Evolutionary conservation across 257 asterid genomes (phyloP).

Genomic region (Leptodermis oblonga): DNA sequence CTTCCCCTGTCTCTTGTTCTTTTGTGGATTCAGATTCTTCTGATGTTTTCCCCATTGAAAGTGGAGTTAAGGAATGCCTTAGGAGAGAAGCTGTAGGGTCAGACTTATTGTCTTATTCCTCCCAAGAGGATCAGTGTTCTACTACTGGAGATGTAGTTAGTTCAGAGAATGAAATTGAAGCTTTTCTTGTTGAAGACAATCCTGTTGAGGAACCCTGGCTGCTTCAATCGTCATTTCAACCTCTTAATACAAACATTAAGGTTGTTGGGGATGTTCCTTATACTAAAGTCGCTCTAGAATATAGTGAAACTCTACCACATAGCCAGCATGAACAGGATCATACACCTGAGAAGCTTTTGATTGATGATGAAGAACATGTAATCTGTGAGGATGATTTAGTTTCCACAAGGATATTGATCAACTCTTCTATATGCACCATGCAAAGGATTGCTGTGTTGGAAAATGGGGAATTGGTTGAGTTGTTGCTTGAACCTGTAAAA

Average conservation of each 20-base stretch:
- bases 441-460: slow-evolving; percentile 96
- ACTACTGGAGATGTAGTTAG: slow-evolving; percentile 26
- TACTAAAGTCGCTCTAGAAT: slow-evolving; percentile 24
- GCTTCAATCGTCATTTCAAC: slow-evolving; percentile 32
- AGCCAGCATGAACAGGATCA: slow-evolving; percentile 33
- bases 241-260: slow-evolving; percentile 22
- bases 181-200: slow-evolving; percentile 23
- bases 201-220: slow-evolving; percentile 97
- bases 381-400: slow-evolving; percentile 40
- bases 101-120: slow-evolving; percentile 22
- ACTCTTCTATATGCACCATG: slow-evolving; percentile 90
- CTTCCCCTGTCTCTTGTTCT: slow-evolving; percentile 36
- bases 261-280: slow-evolving; percentile 22
- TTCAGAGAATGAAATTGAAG: slow-evolving; percentile 21
- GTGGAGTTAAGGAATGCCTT: slow-evolving; percentile 30
- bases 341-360: slow-evolving; percentile 40
- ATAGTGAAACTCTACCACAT: slow-evolving; percentile 30
- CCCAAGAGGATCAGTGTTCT: slow-evolving; percentile 23
- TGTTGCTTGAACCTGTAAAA: slow-evolving; percentile 92
- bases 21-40: slow-evolving; percentile 32
- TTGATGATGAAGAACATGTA: slow-evolving; percentile 40
- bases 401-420: slow-evolving; percentile 75
- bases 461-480: slow-evolving; percentile 74
- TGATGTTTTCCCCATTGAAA: slow-evolving; percentile 24
- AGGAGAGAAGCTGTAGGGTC: slow-evolving; percentile 30